A percentile compares a stretch with the other conserved stretches of the same genome.
These are phyloP conservation scores for Echinochloa phyllopogon DNA, from an alignment of 176 grass and related monocot species.

Conservation along the genomic window DNA sequence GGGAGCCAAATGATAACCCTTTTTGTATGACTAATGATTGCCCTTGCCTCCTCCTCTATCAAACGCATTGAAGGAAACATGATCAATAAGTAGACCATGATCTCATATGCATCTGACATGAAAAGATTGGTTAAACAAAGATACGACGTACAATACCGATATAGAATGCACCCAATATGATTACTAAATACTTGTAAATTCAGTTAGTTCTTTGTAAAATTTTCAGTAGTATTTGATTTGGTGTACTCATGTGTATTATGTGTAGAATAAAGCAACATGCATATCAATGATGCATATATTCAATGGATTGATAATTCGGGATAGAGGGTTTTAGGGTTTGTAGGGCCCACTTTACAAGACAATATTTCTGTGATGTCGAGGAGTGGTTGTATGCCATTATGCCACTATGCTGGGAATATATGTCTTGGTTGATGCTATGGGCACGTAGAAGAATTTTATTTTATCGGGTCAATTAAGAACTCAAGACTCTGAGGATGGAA, in stretches of 20 bases:
- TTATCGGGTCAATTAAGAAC: neutral
- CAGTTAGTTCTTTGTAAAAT: neutral
- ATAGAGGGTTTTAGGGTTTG: neutral
- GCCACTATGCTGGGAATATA: constrained; percentile 16
- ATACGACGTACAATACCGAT: neutral
- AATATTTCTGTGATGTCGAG: neutral
- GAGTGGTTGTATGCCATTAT: constrained; percentile 35
- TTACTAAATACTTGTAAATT: neutral
- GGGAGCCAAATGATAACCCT: constrained; percentile 1
- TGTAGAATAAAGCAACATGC: neutral
- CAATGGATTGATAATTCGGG: neutral
- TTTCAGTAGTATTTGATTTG: neutral
- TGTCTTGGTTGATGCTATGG: neutral
- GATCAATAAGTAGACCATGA: constrained; percentile 1
- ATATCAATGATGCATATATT: neutral
- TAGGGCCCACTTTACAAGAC: neutral
- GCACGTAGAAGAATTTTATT: neutral
- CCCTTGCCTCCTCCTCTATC: neutral
- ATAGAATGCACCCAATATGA: neutral
- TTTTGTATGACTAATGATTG: neutral
- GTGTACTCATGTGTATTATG: neutral
- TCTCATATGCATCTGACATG: neutral
- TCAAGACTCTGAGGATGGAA: neutral
- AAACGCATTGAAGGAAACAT: neutral
- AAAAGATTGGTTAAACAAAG: constrained; percentile 19